Percentiles rank a stretch among this genome's conserved stretches.
phyloP scores from a whole-genome alignment of 164 flowering plant species.

The Vitis vinifera region DNA sequence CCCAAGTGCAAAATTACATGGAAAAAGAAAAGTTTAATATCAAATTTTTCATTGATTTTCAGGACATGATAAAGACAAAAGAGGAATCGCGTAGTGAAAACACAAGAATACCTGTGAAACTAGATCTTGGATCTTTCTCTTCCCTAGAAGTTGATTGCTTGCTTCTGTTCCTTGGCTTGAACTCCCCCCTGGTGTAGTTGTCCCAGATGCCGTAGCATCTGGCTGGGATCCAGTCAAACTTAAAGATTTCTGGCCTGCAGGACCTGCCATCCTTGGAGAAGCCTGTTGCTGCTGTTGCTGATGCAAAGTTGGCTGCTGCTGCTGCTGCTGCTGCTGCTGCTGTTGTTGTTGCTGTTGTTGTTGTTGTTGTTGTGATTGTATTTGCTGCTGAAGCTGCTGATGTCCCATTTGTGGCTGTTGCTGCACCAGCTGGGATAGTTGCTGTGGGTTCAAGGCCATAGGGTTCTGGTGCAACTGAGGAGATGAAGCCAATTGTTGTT shows the following conservation, averaged over 20 bases:
- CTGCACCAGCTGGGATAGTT: conserved; percentile 49
- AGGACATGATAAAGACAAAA: not conserved
- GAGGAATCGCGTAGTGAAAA: not conserved
- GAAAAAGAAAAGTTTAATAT: not conserved
- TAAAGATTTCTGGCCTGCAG: conserved; percentile 67
- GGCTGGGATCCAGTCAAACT: conserved; percentile 95
- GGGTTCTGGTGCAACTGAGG: conserved; percentile 61
- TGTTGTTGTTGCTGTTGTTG: too few species aligned
- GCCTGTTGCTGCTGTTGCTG: conserved; percentile 67
- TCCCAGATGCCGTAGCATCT: conserved; percentile 84
- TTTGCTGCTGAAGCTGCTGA: conserved; percentile 27
- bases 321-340: conserved; percentile 36
- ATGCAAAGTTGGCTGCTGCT: conserved; percentile 29
- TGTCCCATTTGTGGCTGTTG: conserved; percentile 43
- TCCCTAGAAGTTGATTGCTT: conserved; percentile 88
- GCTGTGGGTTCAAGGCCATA: conserved; percentile 59
- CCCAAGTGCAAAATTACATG: too few species aligned
- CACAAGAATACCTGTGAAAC: conserved; percentile 74
- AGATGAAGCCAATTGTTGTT: conserved; percentile 71
- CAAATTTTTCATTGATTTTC: too few species aligned
- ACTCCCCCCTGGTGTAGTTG: conserved; percentile 91
- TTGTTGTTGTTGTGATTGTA: conserved; percentile 27
- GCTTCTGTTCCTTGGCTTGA: conserved; percentile 96
- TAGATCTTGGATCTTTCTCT: conserved; percentile 91
- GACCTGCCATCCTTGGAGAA: conserved; percentile 71